Evolutionary conservation across 1,284 basidiomycete species (phyloP).

Genomic region (Ceratobasidium papillatum): DNA sequence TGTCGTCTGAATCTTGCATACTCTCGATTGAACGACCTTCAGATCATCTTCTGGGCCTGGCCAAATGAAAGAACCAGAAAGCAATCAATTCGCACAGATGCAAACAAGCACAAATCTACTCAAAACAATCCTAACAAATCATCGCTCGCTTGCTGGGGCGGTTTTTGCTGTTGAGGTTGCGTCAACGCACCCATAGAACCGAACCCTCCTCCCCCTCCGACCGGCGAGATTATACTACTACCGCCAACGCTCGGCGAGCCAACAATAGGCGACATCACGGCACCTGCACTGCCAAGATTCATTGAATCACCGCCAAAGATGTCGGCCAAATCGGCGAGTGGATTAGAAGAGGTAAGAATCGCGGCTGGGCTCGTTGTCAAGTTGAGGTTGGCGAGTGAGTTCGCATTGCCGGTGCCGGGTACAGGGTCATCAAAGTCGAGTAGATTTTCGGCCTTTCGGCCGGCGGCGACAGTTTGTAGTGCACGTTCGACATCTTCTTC

Average conservation of each 20-base stretch:
- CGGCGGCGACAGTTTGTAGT: constrained; percentile 85
- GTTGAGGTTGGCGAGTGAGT: constrained; percentile 79
- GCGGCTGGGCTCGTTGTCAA: constrained; percentile 41
- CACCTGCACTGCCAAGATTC: constrained; percentile 27
- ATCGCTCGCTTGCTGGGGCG: constrained; percentile 49
- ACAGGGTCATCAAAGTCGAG: constrained; percentile 85
- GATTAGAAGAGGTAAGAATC: constrained; percentile 63
- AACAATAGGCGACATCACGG: constrained; percentile 43
- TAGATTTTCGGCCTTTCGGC: constrained; percentile 93
- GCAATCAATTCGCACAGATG: constrained; percentile 9
- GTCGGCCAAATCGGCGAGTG: constrained; percentile 89
- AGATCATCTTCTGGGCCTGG: neutral
- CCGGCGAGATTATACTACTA: constrained; percentile 46
- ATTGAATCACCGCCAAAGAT: constrained; percentile 68
- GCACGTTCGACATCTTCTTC: constrained; percentile 82
- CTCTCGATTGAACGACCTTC: neutral
- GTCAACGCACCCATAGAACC: constrained; percentile 37
- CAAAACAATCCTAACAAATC: constrained; percentile 62
- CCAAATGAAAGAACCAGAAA: neutral
- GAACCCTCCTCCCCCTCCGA: constrained; percentile 38
- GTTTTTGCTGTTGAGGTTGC: constrained; percentile 49
- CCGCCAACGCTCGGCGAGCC: constrained; percentile 29
- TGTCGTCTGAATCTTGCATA: neutral
- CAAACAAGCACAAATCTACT: constrained; percentile 25
- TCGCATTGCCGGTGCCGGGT: constrained; percentile 73